phyloP scores from a whole-genome alignment of 2,329 filamentous ascomycete species.

The Fusarium hainanense region DNA sequence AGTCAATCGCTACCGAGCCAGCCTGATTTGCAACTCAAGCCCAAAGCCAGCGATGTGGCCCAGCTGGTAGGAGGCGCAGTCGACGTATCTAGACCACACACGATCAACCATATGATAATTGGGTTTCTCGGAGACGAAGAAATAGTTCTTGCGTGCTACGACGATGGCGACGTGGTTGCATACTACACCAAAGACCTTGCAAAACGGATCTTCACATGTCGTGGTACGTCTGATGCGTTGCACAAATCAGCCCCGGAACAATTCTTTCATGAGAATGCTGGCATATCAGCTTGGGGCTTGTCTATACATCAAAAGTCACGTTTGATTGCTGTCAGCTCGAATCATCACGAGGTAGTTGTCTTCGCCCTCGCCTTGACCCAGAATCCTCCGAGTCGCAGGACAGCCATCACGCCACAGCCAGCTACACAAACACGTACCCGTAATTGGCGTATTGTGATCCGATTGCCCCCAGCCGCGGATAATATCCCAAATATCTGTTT shows the following conservation, averaged over 20 bases:
- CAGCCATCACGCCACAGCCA: not conserved
- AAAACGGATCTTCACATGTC: conserved; percentile 54
- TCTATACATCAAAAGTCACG: conserved; percentile 84
- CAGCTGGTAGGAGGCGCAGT: conserved; percentile 63
- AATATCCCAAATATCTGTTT: conserved; percentile 68
- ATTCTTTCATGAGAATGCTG: conserved; percentile 83
- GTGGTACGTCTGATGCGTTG: conserved; percentile 6
- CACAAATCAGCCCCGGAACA: conserved; percentile 46
- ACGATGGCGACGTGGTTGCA: conserved; percentile 79
- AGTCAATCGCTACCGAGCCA: conserved; percentile 60
- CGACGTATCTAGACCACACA: conserved; percentile 64
- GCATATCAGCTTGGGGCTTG: conserved; percentile 86
- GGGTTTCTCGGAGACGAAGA: conserved; percentile 77
- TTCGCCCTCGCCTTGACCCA: conserved; percentile 60
- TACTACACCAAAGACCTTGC: conserved; percentile 71
- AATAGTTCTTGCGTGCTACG: conserved; percentile 73
- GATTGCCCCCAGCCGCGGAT: conserved; percentile 51
- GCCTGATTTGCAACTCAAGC: conserved; percentile 63
- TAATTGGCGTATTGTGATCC: conserved; percentile 63
- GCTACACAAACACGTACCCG: conserved; percentile 50
- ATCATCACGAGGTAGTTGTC: conserved; percentile 67
- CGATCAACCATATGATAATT: conserved; percentile 75
- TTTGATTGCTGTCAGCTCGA: conserved; percentile 86
- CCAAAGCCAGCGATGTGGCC: conserved; percentile 55
- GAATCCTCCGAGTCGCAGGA: conserved; percentile 1